phyloP scores from a whole-genome alignment of 2,329 filamentous ascomycete genomes.

The Nothopassalora personata region DNA sequence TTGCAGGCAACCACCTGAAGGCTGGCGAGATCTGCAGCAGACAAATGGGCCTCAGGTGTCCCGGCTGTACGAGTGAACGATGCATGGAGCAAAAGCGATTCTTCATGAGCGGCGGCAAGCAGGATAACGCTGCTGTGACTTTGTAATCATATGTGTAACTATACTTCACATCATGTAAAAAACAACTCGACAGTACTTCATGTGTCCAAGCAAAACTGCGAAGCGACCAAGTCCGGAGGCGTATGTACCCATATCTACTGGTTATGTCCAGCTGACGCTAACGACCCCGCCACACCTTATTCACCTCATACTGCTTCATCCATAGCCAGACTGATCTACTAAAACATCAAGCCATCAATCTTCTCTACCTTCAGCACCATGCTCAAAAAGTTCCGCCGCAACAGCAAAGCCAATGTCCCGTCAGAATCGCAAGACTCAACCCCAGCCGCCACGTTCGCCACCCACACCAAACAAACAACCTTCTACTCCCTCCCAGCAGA shows the following conservation, averaged over 20 bases:
- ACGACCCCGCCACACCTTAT: not conserved
- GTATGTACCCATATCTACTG: not conserved
- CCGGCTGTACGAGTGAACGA: conserved; percentile 83
- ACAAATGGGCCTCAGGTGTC: conserved; percentile 88
- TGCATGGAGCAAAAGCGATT: conserved; percentile 73
- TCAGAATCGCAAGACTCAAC: not conserved
- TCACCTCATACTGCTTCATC: not conserved
- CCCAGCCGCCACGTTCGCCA: conserved; percentile 8
- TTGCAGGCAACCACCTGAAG: conserved; percentile 74
- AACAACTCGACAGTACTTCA: not conserved
- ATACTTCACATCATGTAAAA: conserved; percentile 1
- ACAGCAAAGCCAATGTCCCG: conserved; percentile 15
- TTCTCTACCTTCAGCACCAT: conserved; percentile 1
- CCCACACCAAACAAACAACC: conserved; percentile 5
- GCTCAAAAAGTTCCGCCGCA: conserved; percentile 18
- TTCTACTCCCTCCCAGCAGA: conserved; percentile 31
- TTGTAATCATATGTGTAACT: conserved; percentile 16
- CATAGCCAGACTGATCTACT: not conserved
- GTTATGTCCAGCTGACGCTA: not conserved
- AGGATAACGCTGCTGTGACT: conserved; percentile 26
- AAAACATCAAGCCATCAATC: not conserved
- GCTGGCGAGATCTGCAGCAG: conserved; percentile 65
- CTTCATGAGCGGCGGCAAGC: conserved; percentile 41
- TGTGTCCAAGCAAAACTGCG: not conserved
- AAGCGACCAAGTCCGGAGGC: not conserved